phyloP scores from a whole-genome alignment of 2,329 filamentous ascomycete genomes.

The Penicillium nordicum region DNA sequence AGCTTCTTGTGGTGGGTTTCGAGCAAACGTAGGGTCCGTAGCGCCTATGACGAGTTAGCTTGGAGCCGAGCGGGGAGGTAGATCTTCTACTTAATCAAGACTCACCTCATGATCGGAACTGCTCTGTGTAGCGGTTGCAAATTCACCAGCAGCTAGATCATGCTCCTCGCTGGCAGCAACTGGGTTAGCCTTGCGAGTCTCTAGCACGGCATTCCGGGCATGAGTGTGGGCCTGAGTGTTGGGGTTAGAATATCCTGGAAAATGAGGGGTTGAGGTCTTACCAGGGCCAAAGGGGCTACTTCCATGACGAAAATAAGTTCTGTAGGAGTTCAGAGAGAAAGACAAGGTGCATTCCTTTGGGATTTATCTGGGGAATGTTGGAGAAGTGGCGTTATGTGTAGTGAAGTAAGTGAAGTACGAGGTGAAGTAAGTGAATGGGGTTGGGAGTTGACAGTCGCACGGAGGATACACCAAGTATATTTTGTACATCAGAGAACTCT shows the following conservation, averaged over 20 bases:
- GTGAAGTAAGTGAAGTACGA: not conserved
- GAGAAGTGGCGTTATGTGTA: conserved; percentile 3
- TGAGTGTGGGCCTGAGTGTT: conserved; percentile 73
- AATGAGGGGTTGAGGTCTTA: conserved; percentile 28
- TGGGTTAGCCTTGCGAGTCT: conserved; percentile 65
- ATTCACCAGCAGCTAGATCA: conserved; percentile 81
- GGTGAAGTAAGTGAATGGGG: not conserved
- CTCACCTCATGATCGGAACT: conserved; percentile 61
- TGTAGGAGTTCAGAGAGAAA: not conserved
- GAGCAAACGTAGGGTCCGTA: conserved; percentile 78
- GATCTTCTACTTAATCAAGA: not conserved
- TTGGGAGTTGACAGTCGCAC: not conserved
- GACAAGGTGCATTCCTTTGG: not conserved
- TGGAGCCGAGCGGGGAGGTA: not conserved
- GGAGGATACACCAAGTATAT: too few relatives aligned
- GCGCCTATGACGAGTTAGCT: conserved; percentile 48
- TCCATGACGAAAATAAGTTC: conserved; percentile 55
- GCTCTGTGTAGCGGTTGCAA: conserved; percentile 72
- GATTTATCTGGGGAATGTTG: conserved; percentile 1
- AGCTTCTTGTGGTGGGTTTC: conserved; percentile 84
- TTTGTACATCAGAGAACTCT: too few relatives aligned
- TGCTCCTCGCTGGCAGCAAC: conserved; percentile 84
- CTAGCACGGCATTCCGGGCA: conserved; percentile 75
- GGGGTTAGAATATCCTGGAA: conserved; percentile 6
- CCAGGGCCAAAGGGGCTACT: conserved; percentile 64